Base-by-base conservation (phyloP, 805 yeast species). In the Candida saitoana region DNA sequence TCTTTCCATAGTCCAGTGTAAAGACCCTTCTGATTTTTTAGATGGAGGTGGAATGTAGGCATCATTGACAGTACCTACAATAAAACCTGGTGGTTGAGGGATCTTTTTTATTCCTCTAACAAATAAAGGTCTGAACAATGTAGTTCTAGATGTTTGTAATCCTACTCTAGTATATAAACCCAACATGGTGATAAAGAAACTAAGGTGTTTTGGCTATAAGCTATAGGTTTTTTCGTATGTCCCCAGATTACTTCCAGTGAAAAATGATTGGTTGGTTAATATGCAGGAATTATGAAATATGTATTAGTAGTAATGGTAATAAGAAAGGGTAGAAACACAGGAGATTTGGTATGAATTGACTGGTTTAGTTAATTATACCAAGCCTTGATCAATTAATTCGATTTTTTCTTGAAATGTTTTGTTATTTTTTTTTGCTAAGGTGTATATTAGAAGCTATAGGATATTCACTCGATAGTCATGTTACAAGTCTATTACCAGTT, bases 1-100 rank as follows among this genome's bases (percentile, higher is more conserved):
- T 59, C 84, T 74, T 62, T 86, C 91, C 49, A 77, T 68, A 30
- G 84, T 73, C 90, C 90, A 84, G 64, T 84, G 91, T 48, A 69
- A 72, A 0, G 90, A 79, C 15, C 91, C 93, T 48, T 83, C 81
- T 40, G 67, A 54, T 49, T 73, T 71, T 53, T 73, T 69, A 4
- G 81, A 62, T 40, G 70, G 65, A 25, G 87, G 87, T 9, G 76
- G 74, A 15, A 80, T 79, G 47, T 78, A 77, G 3, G 88, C 82
- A 43, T 84, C 90, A 55, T 84, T 84, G 30, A 80, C 84, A 11
- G 81, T 76, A 16, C 90, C 93, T 16, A 78, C 77, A 43, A 84
- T 77, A 56, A 72, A 65, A 15, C 91, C 91, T 32, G 87, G 85
- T 11, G 90, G 90, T 59, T 84, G 87, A 38, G 78, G 76, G 38